Evolutionary conservation across 257 asterid genomes (phyloP).

Genomic region (Nyctanthes arbortristis): DNA sequence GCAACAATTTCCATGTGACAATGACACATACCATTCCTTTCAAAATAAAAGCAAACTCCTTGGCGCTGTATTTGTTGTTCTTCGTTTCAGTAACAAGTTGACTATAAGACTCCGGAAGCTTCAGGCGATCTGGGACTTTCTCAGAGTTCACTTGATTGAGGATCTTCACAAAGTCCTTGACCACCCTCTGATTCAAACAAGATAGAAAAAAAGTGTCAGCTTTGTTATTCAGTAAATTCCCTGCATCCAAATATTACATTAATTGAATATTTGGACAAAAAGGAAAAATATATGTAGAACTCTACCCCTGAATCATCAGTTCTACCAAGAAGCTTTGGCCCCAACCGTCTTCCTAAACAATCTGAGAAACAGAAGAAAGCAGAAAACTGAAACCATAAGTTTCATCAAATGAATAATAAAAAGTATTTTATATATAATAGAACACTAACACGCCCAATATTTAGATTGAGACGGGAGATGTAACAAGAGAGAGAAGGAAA

Average conservation of each 20-base stretch:
- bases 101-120: constrained; percentile 84
- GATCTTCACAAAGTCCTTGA: constrained; percentile 82
- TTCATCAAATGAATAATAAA: not conserved
- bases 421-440: constrained; percentile 5
- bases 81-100: constrained; percentile 95
- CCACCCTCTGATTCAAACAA: constrained; percentile 69
- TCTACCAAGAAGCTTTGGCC: constrained; percentile 93
- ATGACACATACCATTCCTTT: constrained; percentile 86
- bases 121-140: constrained; percentile 78
- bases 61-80: constrained; percentile 70
- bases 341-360: constrained; percentile 95
- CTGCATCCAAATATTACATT: constrained; percentile 4
- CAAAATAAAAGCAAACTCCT: constrained; percentile 87
- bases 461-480: not conserved
- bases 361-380: constrained; percentile 50
- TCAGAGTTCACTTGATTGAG: constrained; percentile 90
- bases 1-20: constrained; percentile 1
- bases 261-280: constrained; percentile 7
- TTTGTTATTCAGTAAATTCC: constrained; percentile 3
- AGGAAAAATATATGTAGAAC: constrained; percentile 16
- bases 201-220: constrained; percentile 27
- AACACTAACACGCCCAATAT: constrained; percentile 9
- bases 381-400: constrained; percentile 21
- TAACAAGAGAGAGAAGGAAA: not conserved
- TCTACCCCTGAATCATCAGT: constrained; percentile 91